phyloP scores from a whole-genome alignment of 1,284 basidiomycete genomes.

The Testicularia cyperi region DNA sequence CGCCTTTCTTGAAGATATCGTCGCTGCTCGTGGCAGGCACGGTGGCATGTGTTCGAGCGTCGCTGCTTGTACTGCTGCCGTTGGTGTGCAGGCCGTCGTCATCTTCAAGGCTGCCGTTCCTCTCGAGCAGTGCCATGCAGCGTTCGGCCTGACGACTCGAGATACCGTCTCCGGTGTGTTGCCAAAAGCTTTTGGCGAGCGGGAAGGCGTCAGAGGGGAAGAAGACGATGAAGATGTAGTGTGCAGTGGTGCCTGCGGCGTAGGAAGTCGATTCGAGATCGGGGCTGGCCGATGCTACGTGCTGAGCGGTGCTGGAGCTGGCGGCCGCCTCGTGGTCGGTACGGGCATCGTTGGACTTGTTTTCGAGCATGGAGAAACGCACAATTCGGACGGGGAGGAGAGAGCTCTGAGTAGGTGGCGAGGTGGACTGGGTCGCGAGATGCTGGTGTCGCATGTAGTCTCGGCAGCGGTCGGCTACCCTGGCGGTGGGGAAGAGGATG shows the following conservation, averaged over 20 bases:
- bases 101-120: slow-evolving; percentile 26
- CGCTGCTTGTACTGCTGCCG: not conserved
- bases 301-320: slow-evolving; percentile 31
- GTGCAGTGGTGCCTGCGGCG: slow-evolving; percentile 18
- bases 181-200: slow-evolving; percentile 90
- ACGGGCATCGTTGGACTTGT: slow-evolving; percentile 3
- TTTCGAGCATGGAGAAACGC: slow-evolving; percentile 42
- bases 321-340: slow-evolving; percentile 1
- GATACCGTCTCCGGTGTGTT: slow-evolving; percentile 87
- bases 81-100: slow-evolving; percentile 2
- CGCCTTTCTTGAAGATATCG: slow-evolving; percentile 29
- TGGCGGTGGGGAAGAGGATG: slow-evolving; percentile 50
- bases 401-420: not conserved
- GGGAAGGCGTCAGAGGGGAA: slow-evolving; percentile 70
- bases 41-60: not conserved
- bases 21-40: not conserved
- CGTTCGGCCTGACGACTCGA: slow-evolving; percentile 83
- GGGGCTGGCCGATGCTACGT: slow-evolving; percentile 5
- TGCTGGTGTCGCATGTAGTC: slow-evolving; percentile 49
- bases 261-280: slow-evolving; percentile 17
- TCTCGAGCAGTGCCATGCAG: slow-evolving; percentile 65
- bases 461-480: slow-evolving; percentile 47
- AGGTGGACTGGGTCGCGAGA: not conserved
- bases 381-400: slow-evolving; percentile 44
- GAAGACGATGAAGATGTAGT: slow-evolving; percentile 69